Evolutionary conservation across 139 green algal species (phyloP), one percentile per base, ranked within the genome.

Genomic region (Chlorella sp.): DNA sequence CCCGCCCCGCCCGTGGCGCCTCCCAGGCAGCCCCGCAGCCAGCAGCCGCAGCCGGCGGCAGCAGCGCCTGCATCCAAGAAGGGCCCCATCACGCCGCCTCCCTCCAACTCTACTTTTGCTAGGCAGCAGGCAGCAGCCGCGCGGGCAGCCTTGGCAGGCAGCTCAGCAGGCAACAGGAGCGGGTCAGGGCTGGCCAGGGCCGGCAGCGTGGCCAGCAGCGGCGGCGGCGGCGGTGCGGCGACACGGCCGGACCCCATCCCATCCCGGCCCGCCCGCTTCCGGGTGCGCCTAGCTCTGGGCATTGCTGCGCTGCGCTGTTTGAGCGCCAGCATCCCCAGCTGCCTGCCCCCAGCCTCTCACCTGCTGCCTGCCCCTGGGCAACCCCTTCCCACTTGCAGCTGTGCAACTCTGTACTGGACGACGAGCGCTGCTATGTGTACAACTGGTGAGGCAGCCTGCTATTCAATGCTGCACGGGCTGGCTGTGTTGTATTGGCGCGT

Each of bases 341-440:
- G 55, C 6, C 18, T 4, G 9, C 5, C 20, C 68, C 68, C 68
- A 34, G 17, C 1, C 17, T n/a, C n/a, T n/a, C n/a, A n/a, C n/a
- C n/a, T n/a, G n/a, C n/a, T n/a, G n/a, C n/a, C n/a, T n/a, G n/a
- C n/a, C n/a, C n/a, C n/a, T n/a, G n/a, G n/a, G 25, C 38, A 38
- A 6, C 36, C 70, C 36, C 73, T 4, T 13, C 4, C 15, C 13
- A 44, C 73, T 18, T 67, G 47, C 57, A 82, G 75, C 70, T 82
- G 75, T 82, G 75, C 34, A 62, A 38, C 0, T 62, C 65, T 13
- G 30, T 67, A 3, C 2, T 51, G 18, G 47, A 82, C 0, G 57
- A 36, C 0, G 75, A n/a, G 4, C 56, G 70, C 23, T 82, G 75
- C 34, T 82, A 71, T 57, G 70, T 41, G 18, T 82, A 82, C 75